Evolutionary conservation across 352 stramenopile species (phyloP).

Genomic region (Pythium monospermum): DNA sequence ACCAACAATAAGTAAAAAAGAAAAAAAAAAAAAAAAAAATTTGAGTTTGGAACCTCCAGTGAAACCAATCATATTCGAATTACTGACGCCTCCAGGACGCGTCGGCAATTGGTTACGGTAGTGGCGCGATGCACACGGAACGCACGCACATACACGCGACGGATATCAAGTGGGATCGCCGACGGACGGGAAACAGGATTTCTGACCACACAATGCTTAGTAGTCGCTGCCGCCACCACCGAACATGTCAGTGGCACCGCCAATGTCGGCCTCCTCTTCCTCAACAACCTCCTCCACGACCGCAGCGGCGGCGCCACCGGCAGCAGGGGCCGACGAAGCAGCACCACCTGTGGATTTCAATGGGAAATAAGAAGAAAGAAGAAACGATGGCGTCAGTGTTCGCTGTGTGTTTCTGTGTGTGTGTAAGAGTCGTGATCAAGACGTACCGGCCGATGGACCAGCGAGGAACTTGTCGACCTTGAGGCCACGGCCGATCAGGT

Average conservation of each 20-base stretch:
- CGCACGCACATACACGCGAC: not conserved
- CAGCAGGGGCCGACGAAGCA: slow-evolving; percentile 42
- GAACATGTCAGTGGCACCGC: slow-evolving; percentile 81
- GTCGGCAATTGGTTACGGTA: too few species aligned
- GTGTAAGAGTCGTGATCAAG: not conserved
- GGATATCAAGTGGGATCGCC: slow-evolving; percentile 9
- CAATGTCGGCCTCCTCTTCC: slow-evolving; percentile 82
- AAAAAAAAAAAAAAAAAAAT: slow-evolving; percentile 1
- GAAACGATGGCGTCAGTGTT: slow-evolving; percentile 3
- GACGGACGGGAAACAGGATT: not conserved
- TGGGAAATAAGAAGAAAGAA: slow-evolving; percentile 10
- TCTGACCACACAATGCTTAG: slow-evolving; percentile 30
- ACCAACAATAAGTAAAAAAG: not conserved
- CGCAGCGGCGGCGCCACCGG: slow-evolving; percentile 34
- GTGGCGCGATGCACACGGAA: too few species aligned
- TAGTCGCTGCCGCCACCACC: slow-evolving; percentile 79
- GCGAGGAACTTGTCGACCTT: slow-evolving; percentile 87
- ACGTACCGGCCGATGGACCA: slow-evolving; percentile 81
- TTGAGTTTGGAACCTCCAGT: slow-evolving; percentile 28
- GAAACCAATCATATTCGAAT: slow-evolving; percentile 80
- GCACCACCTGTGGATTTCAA: slow-evolving; percentile 28
- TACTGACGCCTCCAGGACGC: slow-evolving; percentile 32
- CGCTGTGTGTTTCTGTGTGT: not conserved
- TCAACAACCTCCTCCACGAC: slow-evolving; percentile 76
- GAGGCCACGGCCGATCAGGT: slow-evolving; percentile 74